Conservation (phyloP, 495 filamentous ascomycete genomes). For the Aspergillus biplanus region DNA sequence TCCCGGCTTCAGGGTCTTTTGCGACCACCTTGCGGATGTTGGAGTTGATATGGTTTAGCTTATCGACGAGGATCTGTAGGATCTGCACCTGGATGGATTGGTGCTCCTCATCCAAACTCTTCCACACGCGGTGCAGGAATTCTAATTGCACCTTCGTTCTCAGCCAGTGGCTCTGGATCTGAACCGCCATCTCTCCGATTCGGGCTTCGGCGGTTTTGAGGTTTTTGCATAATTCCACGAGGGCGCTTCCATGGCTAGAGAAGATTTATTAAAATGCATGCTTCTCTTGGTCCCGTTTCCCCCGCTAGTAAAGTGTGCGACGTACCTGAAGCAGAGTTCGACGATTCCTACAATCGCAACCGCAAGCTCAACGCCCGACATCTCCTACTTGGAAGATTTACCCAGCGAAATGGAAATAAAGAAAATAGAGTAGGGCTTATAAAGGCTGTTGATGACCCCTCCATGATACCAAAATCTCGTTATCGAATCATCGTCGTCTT, state of each 20-base stretch:
- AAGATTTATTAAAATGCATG: background rate
- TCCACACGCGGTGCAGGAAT: constrained; percentile 1
- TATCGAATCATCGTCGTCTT: no score
- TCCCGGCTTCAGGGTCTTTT: background rate
- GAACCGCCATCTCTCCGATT: background rate
- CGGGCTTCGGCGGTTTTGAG: background rate
- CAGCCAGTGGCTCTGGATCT: background rate
- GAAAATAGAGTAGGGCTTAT: no score
- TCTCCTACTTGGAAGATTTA: background rate
- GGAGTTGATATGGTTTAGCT: background rate
- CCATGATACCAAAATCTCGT: no score
- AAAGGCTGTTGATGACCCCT: no score
- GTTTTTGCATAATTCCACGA: background rate
- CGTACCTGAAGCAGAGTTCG: constrained; percentile 3
- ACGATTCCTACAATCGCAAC: background rate
- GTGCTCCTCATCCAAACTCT: background rate
- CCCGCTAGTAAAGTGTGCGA: background rate
- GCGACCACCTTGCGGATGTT: background rate
- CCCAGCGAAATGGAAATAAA: background rate
- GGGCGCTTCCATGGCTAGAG: background rate
- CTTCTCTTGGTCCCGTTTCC: background rate
- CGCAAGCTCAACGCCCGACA: background rate
- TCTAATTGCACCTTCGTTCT: background rate
- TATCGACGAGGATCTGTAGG: background rate
- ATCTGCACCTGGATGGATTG: background rate